Percentiles rank a stretch among this genome's conserved stretches.
These are phyloP conservation scores for Pseudognaphalium luteoalbum DNA, from an alignment of 129 eudicot genomes.

Conservation along the genomic window DNA sequence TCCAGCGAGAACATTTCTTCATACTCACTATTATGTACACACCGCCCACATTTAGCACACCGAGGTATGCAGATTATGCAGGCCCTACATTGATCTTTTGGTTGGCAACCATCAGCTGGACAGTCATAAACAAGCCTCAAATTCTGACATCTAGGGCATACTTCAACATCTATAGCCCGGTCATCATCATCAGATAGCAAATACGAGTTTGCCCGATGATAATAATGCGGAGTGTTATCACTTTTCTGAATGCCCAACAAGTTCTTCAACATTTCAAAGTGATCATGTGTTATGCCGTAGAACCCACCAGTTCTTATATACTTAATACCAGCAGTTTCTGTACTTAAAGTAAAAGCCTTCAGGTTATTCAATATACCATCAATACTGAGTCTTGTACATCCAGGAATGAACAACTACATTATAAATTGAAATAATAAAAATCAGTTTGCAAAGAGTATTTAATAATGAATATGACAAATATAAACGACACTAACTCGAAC, in stretches of 20 bases:
- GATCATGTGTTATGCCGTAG: slow-evolving; percentile 58
- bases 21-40: slow-evolving; percentile 55
- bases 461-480: background rate
- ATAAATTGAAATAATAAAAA: background rate
- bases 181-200: slow-evolving; percentile 67
- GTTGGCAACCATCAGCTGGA: slow-evolving; percentile 62
- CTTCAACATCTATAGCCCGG: slow-evolving; percentile 78
- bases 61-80: slow-evolving; percentile 76
- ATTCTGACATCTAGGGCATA: slow-evolving; percentile 76
- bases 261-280: slow-evolving; percentile 57
- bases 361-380: slow-evolving; percentile 59
- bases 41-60: slow-evolving; percentile 77
- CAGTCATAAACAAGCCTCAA: slow-evolving; percentile 82
- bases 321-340: slow-evolving; percentile 51
- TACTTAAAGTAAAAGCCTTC: slow-evolving; percentile 42
- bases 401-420: slow-evolving; percentile 58
- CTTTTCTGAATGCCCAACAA: slow-evolving; percentile 49
- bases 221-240: slow-evolving; percentile 54
- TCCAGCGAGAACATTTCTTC: slow-evolving; percentile 82
- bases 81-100: slow-evolving; percentile 65
- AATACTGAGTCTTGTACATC: slow-evolving; percentile 73
- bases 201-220: slow-evolving; percentile 45
- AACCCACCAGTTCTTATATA: slow-evolving; percentile 68
- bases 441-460: background rate
- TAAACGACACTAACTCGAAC: background rate